These are phyloP conservation scores for Dictyostelium capitatum DNA, from an alignment of 78 protist genomes.

Conservation along the genomic window DNA sequence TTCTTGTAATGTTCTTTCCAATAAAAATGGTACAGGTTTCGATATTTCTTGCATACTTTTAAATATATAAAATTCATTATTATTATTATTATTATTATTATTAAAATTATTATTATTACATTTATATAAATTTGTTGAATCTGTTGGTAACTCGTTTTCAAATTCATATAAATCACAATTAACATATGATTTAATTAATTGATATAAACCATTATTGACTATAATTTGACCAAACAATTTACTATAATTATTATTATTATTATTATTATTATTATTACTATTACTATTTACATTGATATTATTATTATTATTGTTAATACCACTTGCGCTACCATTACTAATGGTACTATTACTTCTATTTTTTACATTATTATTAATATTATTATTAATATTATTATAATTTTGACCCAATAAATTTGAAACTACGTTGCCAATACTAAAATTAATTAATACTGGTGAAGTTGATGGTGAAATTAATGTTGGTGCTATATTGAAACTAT, in stretches of 20 bases:
- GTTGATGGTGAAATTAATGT: neutral
- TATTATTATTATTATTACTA: neutral
- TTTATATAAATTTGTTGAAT: too few relatives aligned
- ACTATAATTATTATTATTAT: neutral
- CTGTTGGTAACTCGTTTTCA: too few relatives aligned
- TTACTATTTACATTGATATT: neutral
- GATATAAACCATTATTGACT: neutral
- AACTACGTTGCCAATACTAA: conserved; percentile 1
- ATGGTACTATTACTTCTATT: neutral
- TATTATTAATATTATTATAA: neutral
- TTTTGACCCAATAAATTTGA: neutral
- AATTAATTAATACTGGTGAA: neutral
- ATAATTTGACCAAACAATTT: conserved; percentile 51
- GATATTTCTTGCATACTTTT: conserved; percentile 47
- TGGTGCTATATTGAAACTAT: neutral
- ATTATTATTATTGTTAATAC: neutral
- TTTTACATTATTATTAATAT: neutral
- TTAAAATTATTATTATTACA: neutral
- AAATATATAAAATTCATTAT: conserved; percentile 27
- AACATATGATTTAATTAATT: neutral
- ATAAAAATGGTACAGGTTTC: conserved; percentile 12
- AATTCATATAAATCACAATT: conserved; percentile 28
- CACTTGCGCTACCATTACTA: neutral
- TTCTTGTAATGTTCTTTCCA: conserved; percentile 13
- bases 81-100: too few relatives aligned